A percentile compares a stretch with the other conserved stretches of the same genome.
These are phyloP conservation scores for Collybia mongolica DNA, from an alignment of 768 basidiomycete species.

Conservation along the genomic window DNA sequence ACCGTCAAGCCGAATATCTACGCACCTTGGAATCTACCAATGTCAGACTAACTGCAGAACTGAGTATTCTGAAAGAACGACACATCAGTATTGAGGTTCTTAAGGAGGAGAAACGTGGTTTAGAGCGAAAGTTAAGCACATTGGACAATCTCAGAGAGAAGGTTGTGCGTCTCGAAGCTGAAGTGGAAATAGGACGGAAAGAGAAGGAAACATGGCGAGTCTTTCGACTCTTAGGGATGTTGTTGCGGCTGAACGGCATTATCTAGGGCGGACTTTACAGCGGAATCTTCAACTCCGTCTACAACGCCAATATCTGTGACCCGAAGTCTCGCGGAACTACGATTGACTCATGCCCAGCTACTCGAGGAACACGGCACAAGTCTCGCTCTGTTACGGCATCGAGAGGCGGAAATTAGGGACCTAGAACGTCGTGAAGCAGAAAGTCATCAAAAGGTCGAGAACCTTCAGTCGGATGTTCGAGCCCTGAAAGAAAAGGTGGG, in stretches of 20 bases:
- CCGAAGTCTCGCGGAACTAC: slow-evolving; percentile 16
- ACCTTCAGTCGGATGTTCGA: slow-evolving; percentile 33
- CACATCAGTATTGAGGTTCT: slow-evolving; percentile 67
- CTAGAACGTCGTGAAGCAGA: slow-evolving; percentile 35
- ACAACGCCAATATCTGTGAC: slow-evolving; percentile 1
- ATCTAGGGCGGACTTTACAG: slow-evolving; percentile 19
- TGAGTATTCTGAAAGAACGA: slow-evolving; percentile 50
- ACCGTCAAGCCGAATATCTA: slow-evolving; percentile 62
- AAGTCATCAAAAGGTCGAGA: slow-evolving; percentile 26
- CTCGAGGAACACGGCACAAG: slow-evolving; percentile 69
- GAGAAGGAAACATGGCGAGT: slow-evolving; percentile 1
- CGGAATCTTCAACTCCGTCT: slow-evolving; percentile 13
- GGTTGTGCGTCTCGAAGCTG: slow-evolving; percentile 2
- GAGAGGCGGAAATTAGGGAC: slow-evolving; percentile 50
- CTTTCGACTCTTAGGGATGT: background rate
- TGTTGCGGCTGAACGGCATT: background rate
- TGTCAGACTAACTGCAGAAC: slow-evolving; percentile 50
- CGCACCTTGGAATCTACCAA: slow-evolving; percentile 61
- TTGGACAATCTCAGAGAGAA: slow-evolving; percentile 21
- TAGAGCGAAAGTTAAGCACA: background rate
- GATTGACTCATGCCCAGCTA: slow-evolving; percentile 59
- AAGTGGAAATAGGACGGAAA: background rate
- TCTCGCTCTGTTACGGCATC: slow-evolving; percentile 47
- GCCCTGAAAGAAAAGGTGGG: slow-evolving; percentile 34
- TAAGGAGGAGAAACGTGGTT: slow-evolving; percentile 50